Percentiles rank a stretch among this genome's conserved stretches.
phyloP scores from a whole-genome alignment of 2,329 filamentous ascomycete genomes.

The Karstenula rhodostoma region DNA sequence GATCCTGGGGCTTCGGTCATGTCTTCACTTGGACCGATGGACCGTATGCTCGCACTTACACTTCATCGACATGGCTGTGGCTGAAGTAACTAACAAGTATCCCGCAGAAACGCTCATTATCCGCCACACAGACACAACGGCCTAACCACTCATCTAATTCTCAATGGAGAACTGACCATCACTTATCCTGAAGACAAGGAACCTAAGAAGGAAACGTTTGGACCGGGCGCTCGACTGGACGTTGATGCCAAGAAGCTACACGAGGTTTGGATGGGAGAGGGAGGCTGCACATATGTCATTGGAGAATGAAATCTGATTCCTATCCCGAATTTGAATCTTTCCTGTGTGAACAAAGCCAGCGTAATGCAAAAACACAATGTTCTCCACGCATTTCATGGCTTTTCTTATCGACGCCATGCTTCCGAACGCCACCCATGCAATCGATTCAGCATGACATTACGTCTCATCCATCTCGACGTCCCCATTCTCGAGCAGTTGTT shows the following conservation, averaged over 20 bases:
- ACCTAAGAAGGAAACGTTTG: constrained; percentile 65
- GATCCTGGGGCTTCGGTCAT: constrained; percentile 72
- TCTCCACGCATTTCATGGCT: neutral
- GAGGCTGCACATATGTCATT: constrained; percentile 74
- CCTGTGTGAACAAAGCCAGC: neutral
- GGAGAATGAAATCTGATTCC: constrained; percentile 55
- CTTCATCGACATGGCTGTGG: neutral
- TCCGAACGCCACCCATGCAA: constrained; percentile 19
- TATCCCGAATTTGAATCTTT: neutral
- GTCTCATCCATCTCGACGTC: constrained; percentile 39
- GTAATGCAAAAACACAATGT: neutral
- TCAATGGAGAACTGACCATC: constrained; percentile 71
- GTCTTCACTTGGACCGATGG: constrained; percentile 78
- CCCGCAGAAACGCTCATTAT: constrained; percentile 70
- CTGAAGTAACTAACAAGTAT: constrained; percentile 19
- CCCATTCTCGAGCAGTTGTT: constrained; percentile 22
- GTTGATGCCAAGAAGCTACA: constrained; percentile 70
- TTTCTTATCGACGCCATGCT: constrained; percentile 3
- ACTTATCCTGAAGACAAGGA: constrained; percentile 68
- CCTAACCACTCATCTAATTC: constrained; percentile 74
- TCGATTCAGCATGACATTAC: constrained; percentile 25
- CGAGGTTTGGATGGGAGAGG: constrained; percentile 72
- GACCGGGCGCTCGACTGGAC: constrained; percentile 69
- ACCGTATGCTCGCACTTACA: constrained; percentile 62
- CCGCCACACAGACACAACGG: constrained; percentile 70